Percentiles rank a stretch among this genome's conserved stretches.
These are phyloP conservation scores for Coemansia brasiliensis DNA, from an alignment of 192 early-diverging fungal species.

Conservation along the genomic window DNA sequence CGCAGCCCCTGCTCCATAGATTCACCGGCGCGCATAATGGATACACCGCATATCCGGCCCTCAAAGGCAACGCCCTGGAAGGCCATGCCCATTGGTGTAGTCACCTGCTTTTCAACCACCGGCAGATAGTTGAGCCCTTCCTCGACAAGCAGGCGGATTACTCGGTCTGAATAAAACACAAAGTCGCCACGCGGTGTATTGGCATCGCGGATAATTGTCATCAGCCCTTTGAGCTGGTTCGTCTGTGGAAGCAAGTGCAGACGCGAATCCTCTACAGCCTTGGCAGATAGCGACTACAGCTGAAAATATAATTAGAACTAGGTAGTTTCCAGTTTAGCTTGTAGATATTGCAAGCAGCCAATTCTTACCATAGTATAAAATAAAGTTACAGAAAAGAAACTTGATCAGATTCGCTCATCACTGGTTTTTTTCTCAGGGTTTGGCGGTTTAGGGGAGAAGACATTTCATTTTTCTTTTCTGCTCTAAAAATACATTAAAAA, in stretches of 20 bases:
- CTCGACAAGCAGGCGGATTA: conserved; percentile 87
- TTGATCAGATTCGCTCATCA: neutral
- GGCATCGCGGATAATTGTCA: conserved; percentile 83
- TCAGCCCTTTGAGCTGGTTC: conserved; percentile 74
- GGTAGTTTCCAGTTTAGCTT: neutral
- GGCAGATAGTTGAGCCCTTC: conserved; percentile 93
- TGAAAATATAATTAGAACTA: neutral
- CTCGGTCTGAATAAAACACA: conserved; percentile 89
- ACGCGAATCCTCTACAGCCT: conserved; percentile 54
- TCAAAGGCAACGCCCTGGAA: conserved; percentile 76
- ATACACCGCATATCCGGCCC: conserved; percentile 90
- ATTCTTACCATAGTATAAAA: neutral
- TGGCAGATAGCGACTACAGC: conserved; percentile 26
- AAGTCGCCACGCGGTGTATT: conserved; percentile 84
- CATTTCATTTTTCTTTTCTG: neutral
- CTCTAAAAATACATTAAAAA: neutral
- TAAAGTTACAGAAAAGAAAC: neutral
- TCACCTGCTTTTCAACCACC: conserved; percentile 73
- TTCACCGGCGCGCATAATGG: conserved; percentile 97
- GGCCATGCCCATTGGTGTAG: conserved; percentile 74
- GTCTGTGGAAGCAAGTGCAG: conserved; percentile 71
- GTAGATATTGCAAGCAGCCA: neutral
- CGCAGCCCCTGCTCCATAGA: conserved; percentile 84
- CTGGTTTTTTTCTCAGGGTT: no score
- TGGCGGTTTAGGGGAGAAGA: no score